Base-by-base conservation (phyloP, 306 rosid genomes). In the Prunus davidiana region DNA sequence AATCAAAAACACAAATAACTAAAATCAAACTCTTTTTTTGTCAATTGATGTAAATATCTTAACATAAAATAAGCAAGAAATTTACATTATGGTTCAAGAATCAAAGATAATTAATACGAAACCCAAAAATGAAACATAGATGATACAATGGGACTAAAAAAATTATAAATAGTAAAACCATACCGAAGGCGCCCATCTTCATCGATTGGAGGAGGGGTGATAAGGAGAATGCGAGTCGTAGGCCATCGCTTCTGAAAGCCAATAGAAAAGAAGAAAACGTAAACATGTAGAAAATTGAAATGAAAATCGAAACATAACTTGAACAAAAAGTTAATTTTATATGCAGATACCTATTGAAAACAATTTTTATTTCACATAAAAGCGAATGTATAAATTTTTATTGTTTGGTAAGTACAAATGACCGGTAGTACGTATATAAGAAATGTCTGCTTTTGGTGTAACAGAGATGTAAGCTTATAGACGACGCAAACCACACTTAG, bases 141-240 rank as follows among this genome's bases (percentile, higher is more conserved):
- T 47, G 47, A 41, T 25, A 50, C 28, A 67, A 50, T 8, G 70
- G 47, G 67, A 56, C 22, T 18, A 74, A 80, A 62, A 10, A 10
- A 64, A 38, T 32, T 71, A 28, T 30, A 62, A 41, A 8, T 11
- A 57, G 66, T 56, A 45, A 28, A 80, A 54, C 34, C 75, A 69
- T 89, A 91, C 98, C 82, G 73, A 32, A 91, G 84, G 45, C 96
- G 90, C 30, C 79, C 91, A 3, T 86, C 94, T 82, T 91, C 96
- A 85, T 91, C 93, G 16, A 93, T 89, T 51, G 98, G 98, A 54
- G 98, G 98, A 45, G 98, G 98, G 34, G 96, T 91, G 71, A 93
- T 84, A 20, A 91, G 91, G 63, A 93, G 22, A 75, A 93, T 77
- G 52, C 46, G 81, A 81, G 91, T 86, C 80, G 82, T 58, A 20